Conservation (phyloP, 257 asterid genomes). For the Nicotiana otophora region DNA sequence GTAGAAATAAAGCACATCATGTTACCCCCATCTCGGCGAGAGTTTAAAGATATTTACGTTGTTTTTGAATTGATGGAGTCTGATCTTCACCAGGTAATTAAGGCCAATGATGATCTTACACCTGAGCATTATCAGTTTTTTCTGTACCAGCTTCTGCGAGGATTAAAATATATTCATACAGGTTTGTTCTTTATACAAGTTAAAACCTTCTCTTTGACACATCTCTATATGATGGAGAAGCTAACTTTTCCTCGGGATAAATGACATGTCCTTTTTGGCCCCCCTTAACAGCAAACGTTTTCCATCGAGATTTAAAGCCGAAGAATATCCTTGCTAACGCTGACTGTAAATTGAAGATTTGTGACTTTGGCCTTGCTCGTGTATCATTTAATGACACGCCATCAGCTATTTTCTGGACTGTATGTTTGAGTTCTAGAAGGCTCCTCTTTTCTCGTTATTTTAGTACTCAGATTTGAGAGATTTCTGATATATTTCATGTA, state of each 20-base stretch:
- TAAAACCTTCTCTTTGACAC: neutral
- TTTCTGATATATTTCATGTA: slow-evolving; percentile 3
- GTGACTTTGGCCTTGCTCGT: slow-evolving; percentile 97
- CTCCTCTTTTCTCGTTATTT: slow-evolving; percentile 11
- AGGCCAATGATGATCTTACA: slow-evolving; percentile 86
- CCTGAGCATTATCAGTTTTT: slow-evolving; percentile 92
- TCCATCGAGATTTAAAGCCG: slow-evolving; percentile 93
- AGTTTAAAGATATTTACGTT: slow-evolving; percentile 81
- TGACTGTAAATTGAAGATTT: slow-evolving; percentile 94
- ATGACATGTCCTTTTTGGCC: slow-evolving; percentile 9
- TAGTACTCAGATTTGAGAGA: neutral
- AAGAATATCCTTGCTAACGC: slow-evolving; percentile 95
- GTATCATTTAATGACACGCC: slow-evolving; percentile 97
- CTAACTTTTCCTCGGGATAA: neutral
- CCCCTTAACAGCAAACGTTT: slow-evolving; percentile 68
- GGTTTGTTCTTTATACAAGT: slow-evolving; percentile 35
- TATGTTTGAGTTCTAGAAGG: slow-evolving; percentile 26
- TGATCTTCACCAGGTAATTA: slow-evolving; percentile 96
- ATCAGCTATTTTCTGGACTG: slow-evolving; percentile 97
- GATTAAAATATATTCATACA: slow-evolving; percentile 78
- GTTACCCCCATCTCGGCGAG: slow-evolving; percentile 98
- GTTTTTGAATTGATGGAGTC: slow-evolving; percentile 96
- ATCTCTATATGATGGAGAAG: neutral
- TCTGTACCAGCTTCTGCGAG: slow-evolving; percentile 89
- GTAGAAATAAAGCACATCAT: slow-evolving; percentile 90